Evolutionary conservation across 768 basidiomycete genomes (phyloP), one percentile per base, ranked within the genome.

Genomic region (Mycena belliarum): DNA sequence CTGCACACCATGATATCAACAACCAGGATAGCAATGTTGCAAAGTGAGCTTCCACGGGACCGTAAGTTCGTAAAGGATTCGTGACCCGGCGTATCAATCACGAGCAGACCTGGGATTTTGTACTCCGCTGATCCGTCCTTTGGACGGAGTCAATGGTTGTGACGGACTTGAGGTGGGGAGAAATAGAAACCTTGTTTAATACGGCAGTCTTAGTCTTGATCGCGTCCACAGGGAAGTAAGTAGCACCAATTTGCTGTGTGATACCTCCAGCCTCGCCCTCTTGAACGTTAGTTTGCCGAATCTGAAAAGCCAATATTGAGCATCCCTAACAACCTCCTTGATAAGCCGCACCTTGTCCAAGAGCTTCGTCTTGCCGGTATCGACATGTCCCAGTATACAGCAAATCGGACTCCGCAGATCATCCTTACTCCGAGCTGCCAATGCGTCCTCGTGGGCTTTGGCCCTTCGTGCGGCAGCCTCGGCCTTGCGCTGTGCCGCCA

Each of bases 181-280:
- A 43, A 18, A 48, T 37, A 10, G 26, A 37, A 40, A 87, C 93
- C 73, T 82, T 89, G 75, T 98, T 96, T 76, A 98, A 75, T n/a
- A 98, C 95, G 15, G 79, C 79, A 7, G 97, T 98, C 81, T 98
- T 98, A 38, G 83, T 83, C 75, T 87, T 85, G 73, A 99, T 97
- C 8, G 96, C 95, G 6, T 93, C 91, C 29, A 90, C 88, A 33
- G 97, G 97, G 86, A 99, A 98, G 79, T 95, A 99, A 0, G 97
- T 98, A 21, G 97, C 97, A 80, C 97, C 97, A 64, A 99, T 99
- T 72, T 99, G 97, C 73, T 98, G 97, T 0, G 97, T 99, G 72
- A 99, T 99, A 76, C 97, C 97, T 64, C 97, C 97, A 3, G 97
- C 97, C 83, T 99, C 97, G 52, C 97, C 97, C 70, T 98, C 97